These are phyloP conservation scores for Trifolium dubium DNA, from an alignment of 306 rosid genomes.

Conservation along the genomic window DNA sequence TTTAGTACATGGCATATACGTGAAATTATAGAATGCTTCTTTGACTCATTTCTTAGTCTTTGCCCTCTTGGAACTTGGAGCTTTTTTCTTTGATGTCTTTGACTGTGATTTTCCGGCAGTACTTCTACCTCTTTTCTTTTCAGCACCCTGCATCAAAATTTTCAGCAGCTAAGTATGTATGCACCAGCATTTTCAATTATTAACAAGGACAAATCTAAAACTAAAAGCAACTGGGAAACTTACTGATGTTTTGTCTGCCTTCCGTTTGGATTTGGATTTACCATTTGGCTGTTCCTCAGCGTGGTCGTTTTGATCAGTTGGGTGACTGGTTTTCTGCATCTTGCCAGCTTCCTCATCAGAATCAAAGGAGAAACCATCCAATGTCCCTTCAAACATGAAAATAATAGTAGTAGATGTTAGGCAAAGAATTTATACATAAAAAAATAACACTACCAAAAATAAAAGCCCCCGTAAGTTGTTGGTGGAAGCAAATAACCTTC, in stretches of 20 bases:
- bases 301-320: slow-evolving; percentile 60
- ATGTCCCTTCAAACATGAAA: slow-evolving; percentile 71
- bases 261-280: slow-evolving; percentile 56
- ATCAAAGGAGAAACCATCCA: slow-evolving; percentile 92
- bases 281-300: slow-evolving; percentile 60
- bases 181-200: slow-evolving; percentile 33
- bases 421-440: slow-evolving; percentile 18
- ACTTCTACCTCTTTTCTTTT: slow-evolving; percentile 72
- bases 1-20: slow-evolving; percentile 19
- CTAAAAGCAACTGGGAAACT: slow-evolving; percentile 41
- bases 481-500: slow-evolving; percentile 66
- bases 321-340: slow-evolving; percentile 60
- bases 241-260: slow-evolving; percentile 74
- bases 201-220: slow-evolving; percentile 26
- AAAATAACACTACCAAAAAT: slow-evolving; percentile 32
- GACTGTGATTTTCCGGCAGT: slow-evolving; percentile 73
- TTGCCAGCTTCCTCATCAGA: slow-evolving; percentile 88
- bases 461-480: slow-evolving; percentile 25
- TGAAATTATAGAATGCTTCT: slow-evolving; percentile 24
- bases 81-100: slow-evolving; percentile 74
- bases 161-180: slow-evolving; percentile 31
- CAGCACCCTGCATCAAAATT: slow-evolving; percentile 63
- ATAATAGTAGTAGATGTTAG: slow-evolving; percentile 25
- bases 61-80: slow-evolving; percentile 65
- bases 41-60: slow-evolving; percentile 70